Base-by-base conservation (phyloP, 140 eudicot genomes). In the Stevia rebaudiana region DNA sequence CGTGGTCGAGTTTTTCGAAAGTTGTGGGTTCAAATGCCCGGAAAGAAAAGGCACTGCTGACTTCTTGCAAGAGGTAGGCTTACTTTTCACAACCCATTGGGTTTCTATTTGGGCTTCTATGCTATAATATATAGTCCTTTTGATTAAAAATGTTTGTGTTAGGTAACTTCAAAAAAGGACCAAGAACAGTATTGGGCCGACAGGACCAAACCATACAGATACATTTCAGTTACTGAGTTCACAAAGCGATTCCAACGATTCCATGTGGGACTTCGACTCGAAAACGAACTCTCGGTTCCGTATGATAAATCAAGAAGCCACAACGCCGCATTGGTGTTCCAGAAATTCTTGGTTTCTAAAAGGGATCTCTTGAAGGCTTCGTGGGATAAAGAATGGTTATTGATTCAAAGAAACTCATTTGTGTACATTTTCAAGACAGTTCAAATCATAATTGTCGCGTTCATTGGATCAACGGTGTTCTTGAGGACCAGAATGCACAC, bases 11-110 rank as follows among this genome's bases (percentile, higher is more conserved):
- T 92, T 92, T 79, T 92, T 92, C 33, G 94, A 88, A 60, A 77
- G 79, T 17, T 92, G 99, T 65, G 99, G 99, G 3, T 92, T 92
- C 63, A 84, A 58, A 57, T 88, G 99, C 54, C 99, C 99, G 0
- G 94, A 92, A 72, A 79, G 99, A 68, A 92, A 92, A 65, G 97
- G 96, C 4, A 88, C 90, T 3, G 99, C 99, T 53, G 99, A 92
- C 52, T 92, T 92, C 78, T 78, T 92, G 72, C 99, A 92, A 81
- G 99, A 92, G 96, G 98, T 85, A 75, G 54, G 49, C 22, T 40
- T 44, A 6, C 19, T 4, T 0, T 0, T 8, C 28, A 6, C 2
- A 40, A 49, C 60, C 37, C 37, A 36, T 10, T 50, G 12, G 56
- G 39, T 15, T 59, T 70, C 0, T 18, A 21, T 56, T 47, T 31